A percentile compares a stretch with the other conserved stretches of the same genome.
These are phyloP conservation scores for Secale cereale DNA, from an alignment of 176 grass and related monocot genomes.

Conservation along the genomic window DNA sequence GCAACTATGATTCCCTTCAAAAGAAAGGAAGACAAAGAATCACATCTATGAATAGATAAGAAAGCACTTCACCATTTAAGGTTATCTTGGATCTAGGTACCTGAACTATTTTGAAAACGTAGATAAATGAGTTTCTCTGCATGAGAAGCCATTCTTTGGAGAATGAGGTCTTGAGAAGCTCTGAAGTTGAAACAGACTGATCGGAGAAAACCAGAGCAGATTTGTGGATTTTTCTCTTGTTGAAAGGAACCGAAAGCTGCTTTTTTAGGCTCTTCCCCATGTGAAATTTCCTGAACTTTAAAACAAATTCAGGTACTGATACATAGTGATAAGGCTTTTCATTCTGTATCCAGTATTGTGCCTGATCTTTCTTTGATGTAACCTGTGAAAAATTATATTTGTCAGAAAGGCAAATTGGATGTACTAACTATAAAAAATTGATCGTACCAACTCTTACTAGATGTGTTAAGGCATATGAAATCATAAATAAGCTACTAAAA, in stretches of 20 bases:
- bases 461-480: not conserved
- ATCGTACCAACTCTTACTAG: not conserved
- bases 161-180: slow-evolving; percentile 76
- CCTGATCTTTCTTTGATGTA: slow-evolving; percentile 71
- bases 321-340: slow-evolving; percentile 56
- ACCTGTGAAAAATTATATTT: slow-evolving; percentile 32
- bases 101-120: slow-evolving; percentile 86
- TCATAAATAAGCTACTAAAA: not conserved
- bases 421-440: not conserved
- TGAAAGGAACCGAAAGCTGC: slow-evolving; percentile 66
- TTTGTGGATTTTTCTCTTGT: slow-evolving; percentile 68
- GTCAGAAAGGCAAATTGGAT: slow-evolving; percentile 1
- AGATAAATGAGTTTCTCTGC: slow-evolving; percentile 87
- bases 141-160: slow-evolving; percentile 97
- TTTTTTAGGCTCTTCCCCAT: slow-evolving; percentile 59
- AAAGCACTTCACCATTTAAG: not conserved
- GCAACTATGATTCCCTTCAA: slow-evolving; percentile 64
- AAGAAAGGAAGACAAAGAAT: slow-evolving; percentile 27
- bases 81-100: slow-evolving; percentile 37
- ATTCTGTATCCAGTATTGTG: slow-evolving; percentile 58
- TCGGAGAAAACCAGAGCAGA: slow-evolving; percentile 80
- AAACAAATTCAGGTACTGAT: slow-evolving; percentile 62
- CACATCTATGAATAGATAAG: not conserved
- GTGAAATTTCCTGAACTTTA: slow-evolving; percentile 61
- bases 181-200: slow-evolving; percentile 49